Base-by-base conservation (phyloP, 1,284 basidiomycete species). In the Rhodotorula sp. region DNA sequence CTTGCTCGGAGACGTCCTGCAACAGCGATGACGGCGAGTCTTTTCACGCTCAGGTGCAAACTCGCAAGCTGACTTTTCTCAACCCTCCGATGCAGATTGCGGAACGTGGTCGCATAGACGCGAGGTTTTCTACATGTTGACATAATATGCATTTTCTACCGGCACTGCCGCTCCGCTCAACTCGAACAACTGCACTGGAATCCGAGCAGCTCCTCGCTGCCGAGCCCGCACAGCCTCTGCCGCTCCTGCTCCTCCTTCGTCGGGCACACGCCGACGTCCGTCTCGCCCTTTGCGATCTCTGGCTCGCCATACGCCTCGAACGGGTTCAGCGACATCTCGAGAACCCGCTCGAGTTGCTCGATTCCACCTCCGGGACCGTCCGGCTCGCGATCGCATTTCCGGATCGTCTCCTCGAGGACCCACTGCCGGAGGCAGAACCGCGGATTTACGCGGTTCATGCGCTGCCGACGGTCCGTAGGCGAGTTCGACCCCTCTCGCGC, bases 351-450 rank as follows among this genome's bases (percentile, higher is more conserved):
- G 48, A 94, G 82, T 23, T 89, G 83, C 49, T 62, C 60, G 21
- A 66, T 21, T 8, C 69, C 70, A 5, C 45, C 67, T 23, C 16
- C 43, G 7, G 65, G 62, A 14, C 56, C 64, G 19, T 57, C 56
- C 19, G 58, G n/a, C 45, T 23, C 60, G 62, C 38, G 64, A 88
- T 73, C 82, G 84, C 28, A 83, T 74, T 85, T 86, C 73, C 82
- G 81, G 79, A 95, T 95, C 43, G 91, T 87, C 79, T 95, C 93
- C 79, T 97, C 93, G 43, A 97, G 84, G 5, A 97, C 83, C 94
- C 94, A 97, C 81, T 97, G 94, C 69, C 94, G 84, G 69, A 97
- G 82, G 52, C 95, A 87, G 80, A 97, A 97, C 45, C 92, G 85
- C 21, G 94, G 94, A 78, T 97, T 97, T 28, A 84, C 86, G 16